Evolutionary conservation across 2,329 filamentous ascomycete genomes (phyloP).

Genomic region (Ustulina deusta): DNA sequence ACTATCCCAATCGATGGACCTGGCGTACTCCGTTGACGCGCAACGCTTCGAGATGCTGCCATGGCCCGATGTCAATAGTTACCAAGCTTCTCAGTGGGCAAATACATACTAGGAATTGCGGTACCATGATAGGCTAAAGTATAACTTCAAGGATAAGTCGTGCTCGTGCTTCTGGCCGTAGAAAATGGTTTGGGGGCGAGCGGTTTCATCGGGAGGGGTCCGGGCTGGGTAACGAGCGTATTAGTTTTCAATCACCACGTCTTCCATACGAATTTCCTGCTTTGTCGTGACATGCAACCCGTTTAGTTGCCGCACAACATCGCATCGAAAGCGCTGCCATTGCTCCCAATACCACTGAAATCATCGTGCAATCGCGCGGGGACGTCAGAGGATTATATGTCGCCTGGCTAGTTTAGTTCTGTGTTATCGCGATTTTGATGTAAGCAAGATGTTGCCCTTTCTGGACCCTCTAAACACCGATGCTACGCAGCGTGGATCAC

Average conservation of each 20-base stretch:
- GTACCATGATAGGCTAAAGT: background rate
- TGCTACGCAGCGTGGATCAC: background rate
- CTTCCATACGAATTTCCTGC: background rate
- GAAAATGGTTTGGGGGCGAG: background rate
- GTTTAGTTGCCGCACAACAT: no score
- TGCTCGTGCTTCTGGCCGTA: background rate
- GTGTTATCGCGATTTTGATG: no score
- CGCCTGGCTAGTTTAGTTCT: no score
- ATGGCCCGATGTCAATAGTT: background rate
- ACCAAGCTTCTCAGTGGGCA: background rate
- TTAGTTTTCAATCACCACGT: background rate
- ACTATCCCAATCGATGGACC: background rate
- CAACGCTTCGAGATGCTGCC: conserved; percentile 8
- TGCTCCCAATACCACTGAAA: no score
- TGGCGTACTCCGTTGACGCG: background rate
- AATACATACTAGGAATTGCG: background rate
- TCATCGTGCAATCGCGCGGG: no score
- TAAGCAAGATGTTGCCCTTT: no score
- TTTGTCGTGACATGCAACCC: background rate
- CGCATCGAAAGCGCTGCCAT: no score
- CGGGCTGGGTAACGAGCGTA: background rate
- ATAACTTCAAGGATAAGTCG: background rate
- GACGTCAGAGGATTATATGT: no score
- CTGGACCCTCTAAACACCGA: background rate
- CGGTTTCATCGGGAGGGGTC: background rate